Conservation (phyloP, 2,329 filamentous ascomycete species). For the Ilyonectria mors-panacis region DNA sequence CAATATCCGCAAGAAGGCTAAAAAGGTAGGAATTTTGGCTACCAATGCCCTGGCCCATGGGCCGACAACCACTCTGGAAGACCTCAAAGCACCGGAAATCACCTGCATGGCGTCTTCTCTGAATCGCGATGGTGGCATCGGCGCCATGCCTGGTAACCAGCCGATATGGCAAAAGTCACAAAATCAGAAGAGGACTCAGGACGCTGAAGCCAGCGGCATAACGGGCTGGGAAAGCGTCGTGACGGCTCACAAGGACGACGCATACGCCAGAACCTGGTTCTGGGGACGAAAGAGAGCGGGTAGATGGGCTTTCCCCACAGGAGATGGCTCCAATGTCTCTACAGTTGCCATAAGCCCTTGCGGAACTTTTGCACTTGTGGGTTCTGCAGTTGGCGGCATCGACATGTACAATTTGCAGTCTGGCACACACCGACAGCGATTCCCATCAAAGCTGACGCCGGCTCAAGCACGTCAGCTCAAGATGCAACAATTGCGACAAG, state of each 20-base stretch:
- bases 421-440: slow-evolving; percentile 87
- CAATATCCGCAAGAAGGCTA: slow-evolving; percentile 87
- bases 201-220: slow-evolving; percentile 80
- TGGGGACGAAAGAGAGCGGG: slow-evolving; percentile 96
- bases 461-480: slow-evolving; percentile 84
- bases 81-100: slow-evolving; percentile 91
- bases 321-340: slow-evolving; percentile 85
- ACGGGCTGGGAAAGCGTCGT: slow-evolving; percentile 98
- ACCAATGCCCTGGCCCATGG: slow-evolving; percentile 70
- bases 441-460: slow-evolving; percentile 84
- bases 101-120: slow-evolving; percentile 92
- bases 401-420: slow-evolving; percentile 99
- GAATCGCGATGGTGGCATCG: slow-evolving; percentile 95
- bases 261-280: slow-evolving; percentile 94
- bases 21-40: slow-evolving; percentile 83
- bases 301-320: slow-evolving; percentile 91
- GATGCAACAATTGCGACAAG: slow-evolving; percentile 72
- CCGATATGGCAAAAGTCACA: slow-evolving; percentile 87
- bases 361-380: slow-evolving; percentile 93
- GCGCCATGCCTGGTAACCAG: slow-evolving; percentile 82
- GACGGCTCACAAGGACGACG: slow-evolving; percentile 90
- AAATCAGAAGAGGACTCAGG: slow-evolving; percentile 71
- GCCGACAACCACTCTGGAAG: slow-evolving; percentile 76
- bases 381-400: slow-evolving; percentile 85
- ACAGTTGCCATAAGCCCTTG: slow-evolving; percentile 92